Base-by-base conservation (phyloP, 495 filamentous ascomycete species). In the Pseudevernia furfuracea region DNA sequence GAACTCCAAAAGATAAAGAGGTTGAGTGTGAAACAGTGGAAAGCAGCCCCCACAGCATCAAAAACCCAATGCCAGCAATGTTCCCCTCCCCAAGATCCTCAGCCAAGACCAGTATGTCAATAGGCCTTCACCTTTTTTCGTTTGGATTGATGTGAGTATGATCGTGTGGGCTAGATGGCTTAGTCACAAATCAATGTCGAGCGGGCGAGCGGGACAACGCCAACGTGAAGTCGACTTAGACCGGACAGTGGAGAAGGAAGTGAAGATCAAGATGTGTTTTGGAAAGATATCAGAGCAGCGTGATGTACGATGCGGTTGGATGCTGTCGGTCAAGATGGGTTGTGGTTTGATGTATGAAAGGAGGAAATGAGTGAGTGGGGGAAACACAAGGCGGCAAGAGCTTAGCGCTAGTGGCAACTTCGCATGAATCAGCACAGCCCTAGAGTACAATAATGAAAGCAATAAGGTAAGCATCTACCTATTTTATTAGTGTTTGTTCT, bases 51-150 rank as follows among this genome's bases (percentile, higher is more conserved):
- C 39, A 48, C 52, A 43, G 30, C 52, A 55, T 55, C 28, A 32
- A 53, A 49, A 49, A 57, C 49, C 59, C 59, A 66, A 61, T 48
- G 52, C 49, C 39, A 58, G 53, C 25, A 61, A 25, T 3, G n/a
- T 21, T 34, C 19, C 12, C 60, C 64, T 49, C 52, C 41, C 61
- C 43, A 48, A 39, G 43, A 25, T 62, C 34, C 38, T 44, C 25
- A 65, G 25, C 46, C 59, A 43, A 57, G 60, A 58, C 44, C 60
- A 57, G 59, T 43, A 57, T 37, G 14, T 58, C 9, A 52, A 34
- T 17, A 58, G 28, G 41, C 38, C 6, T 21, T 46, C n/a, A 28
- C 30, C 28, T 23, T 44, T 2, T n/a, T 37, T 37, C 23, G 30
- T 38, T 63, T 43, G 61, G 52, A 12, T 44, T 58, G 41, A 58